Conservation (phyloP, 257 asterid species). For the Solanum pimpinellifolium region DNA sequence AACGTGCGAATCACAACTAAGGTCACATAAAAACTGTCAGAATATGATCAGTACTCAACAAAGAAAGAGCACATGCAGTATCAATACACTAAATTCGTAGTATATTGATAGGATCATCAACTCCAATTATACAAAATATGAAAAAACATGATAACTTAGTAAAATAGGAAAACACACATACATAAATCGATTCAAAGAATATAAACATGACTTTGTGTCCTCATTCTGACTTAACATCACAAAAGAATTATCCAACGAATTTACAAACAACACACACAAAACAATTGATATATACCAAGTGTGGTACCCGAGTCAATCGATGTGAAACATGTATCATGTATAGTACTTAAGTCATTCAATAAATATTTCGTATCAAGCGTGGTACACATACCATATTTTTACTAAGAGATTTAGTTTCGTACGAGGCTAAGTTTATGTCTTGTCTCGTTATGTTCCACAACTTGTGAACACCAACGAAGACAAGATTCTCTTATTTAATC, state of each 20-base stretch:
- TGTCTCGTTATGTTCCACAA: no score
- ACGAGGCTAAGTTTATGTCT: no score
- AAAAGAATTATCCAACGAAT: no score
- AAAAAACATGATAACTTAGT: neutral
- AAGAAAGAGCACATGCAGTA: neutral
- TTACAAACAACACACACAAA: neutral
- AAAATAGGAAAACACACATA: neutral
- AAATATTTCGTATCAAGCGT: no score
- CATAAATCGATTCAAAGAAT: neutral
- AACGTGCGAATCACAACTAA: neutral
- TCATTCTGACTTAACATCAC: neutral
- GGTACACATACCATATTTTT: neutral
- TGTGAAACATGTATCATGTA: no score
- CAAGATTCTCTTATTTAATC: no score
- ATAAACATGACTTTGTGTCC: neutral
- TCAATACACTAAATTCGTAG: neutral
- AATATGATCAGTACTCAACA: neutral
- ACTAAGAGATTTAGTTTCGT: neutral
- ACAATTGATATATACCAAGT: neutral
- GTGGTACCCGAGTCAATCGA: no score
- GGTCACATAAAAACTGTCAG: rapidly evolving
- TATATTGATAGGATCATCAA: neutral
- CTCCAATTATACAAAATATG: neutral
- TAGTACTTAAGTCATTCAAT: neutral
- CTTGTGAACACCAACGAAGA: no score